A percentile compares a stretch with the other conserved stretches of the same genome.
phyloP scores from a whole-genome alignment of 164 flowering plant genomes.

The Macadamia tetraphylla region DNA sequence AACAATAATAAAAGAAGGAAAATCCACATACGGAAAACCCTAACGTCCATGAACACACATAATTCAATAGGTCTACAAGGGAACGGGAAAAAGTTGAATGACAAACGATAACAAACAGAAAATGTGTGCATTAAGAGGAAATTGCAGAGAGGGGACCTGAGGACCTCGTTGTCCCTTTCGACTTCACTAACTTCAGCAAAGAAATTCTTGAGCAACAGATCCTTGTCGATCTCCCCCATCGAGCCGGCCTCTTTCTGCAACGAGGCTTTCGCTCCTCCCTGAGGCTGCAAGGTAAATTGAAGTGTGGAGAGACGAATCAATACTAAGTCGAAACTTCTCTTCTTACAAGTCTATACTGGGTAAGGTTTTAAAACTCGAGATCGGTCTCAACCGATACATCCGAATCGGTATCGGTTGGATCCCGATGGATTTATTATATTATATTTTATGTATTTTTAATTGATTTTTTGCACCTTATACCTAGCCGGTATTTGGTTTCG shows the following conservation, averaged over 20 bases:
- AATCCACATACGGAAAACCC: slow-evolving; percentile 4
- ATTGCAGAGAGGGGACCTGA: slow-evolving; percentile 41
- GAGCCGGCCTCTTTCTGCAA: slow-evolving; percentile 8
- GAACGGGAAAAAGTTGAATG: not conserved
- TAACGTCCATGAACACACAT: not conserved
- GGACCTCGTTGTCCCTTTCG: slow-evolving; percentile 94
- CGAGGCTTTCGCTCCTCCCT: not conserved
- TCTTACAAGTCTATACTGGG: too few species aligned
- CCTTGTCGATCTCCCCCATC: slow-evolving; percentile 40
- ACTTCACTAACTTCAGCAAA: slow-evolving; percentile 95
- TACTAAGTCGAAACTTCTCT: too few species aligned
- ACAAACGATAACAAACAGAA: not conserved
- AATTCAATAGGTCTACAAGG: not conserved
- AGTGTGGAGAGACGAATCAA: too few species aligned
- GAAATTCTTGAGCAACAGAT: slow-evolving; percentile 79
- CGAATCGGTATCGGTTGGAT: too few species aligned
- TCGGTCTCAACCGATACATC: too few species aligned
- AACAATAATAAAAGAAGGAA: not conserved
- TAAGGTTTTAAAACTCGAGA: too few species aligned
- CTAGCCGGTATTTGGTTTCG: too few species aligned
- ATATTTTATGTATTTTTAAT: too few species aligned
- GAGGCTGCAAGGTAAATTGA: too few species aligned
- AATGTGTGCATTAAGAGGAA: not conserved
- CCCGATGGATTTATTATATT: too few species aligned
- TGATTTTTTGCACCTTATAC: too few species aligned